phyloP scores from a whole-genome alignment of 768 basidiomycete species.

The Basidioascus undulatus region DNA sequence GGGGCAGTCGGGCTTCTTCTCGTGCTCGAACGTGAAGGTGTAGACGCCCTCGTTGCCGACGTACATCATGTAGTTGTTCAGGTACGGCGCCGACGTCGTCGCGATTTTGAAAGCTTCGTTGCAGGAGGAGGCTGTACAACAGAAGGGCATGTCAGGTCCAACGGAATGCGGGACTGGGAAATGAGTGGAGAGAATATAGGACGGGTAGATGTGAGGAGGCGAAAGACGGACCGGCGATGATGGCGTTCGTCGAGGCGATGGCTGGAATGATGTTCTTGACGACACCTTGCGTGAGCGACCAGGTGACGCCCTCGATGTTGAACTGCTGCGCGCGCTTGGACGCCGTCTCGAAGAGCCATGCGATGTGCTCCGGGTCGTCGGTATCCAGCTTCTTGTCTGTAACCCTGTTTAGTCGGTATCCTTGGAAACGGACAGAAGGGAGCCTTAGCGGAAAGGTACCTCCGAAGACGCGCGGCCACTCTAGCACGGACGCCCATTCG shows the following conservation, averaged over 20 bases:
- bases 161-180: not conserved
- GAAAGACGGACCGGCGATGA: constrained; percentile 52
- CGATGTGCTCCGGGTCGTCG: constrained; percentile 88
- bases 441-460: constrained; percentile 26
- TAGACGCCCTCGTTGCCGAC: constrained; percentile 92
- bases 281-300: constrained; percentile 90
- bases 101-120: constrained; percentile 99
- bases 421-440: not conserved
- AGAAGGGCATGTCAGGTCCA: not conserved
- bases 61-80: constrained; percentile 97
- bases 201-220: not conserved
- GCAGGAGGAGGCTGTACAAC: constrained; percentile 59
- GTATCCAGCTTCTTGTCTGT: constrained; percentile 88
- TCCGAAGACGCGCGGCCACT: constrained; percentile 86
- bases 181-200: not conserved
- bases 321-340: constrained; percentile 67
- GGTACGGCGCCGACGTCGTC: constrained; percentile 73
- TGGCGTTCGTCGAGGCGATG: constrained; percentile 94
- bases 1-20: constrained; percentile 76
- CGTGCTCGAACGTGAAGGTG: constrained; percentile 90
- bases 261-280: constrained; percentile 98
- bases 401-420: not conserved
- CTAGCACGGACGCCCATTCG: constrained; percentile 95
- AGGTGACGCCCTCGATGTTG: constrained; percentile 95
- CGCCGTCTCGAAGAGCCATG: constrained; percentile 70